Percentiles rank a stretch among this genome's conserved stretches.
phyloP scores from a whole-genome alignment of 202 grass and related monocot species.

The Alloteropsis angusta region DNA sequence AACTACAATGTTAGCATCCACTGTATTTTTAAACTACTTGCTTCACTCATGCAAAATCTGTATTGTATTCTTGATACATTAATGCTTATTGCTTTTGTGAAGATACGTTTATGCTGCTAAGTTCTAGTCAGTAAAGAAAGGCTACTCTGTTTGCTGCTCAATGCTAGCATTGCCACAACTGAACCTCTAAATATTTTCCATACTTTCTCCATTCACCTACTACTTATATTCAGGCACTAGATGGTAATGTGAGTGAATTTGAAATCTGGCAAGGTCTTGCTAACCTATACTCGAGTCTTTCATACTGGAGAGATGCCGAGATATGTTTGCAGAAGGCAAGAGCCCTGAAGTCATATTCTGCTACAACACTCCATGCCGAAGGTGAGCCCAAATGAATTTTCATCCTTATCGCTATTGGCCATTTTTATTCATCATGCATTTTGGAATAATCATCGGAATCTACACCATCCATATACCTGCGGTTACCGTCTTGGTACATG shows the following conservation, averaged over 20 bases:
- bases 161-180: not conserved
- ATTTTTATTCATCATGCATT: not conserved
- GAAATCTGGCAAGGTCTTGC: constrained; percentile 97
- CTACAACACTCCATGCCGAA: constrained; percentile 59
- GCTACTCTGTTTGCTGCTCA: not conserved
- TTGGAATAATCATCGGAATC: not conserved
- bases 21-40: not conserved
- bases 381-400: constrained; percentile 24
- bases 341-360: constrained; percentile 57
- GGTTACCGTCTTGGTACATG: not conserved
- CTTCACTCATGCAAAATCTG: not conserved
- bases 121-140: not conserved
- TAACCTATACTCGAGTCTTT: constrained; percentile 70
- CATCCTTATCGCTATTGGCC: not conserved
- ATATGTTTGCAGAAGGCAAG: constrained; percentile 88
- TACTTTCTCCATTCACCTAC: not conserved
- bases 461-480: not conserved
- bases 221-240: not conserved
- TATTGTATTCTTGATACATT: not conserved
- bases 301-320: constrained; percentile 63
- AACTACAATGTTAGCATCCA: not conserved
- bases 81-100: not conserved
- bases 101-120: not conserved
- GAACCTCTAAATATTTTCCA: not conserved
- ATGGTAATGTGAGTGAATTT: constrained; percentile 51